Evolutionary conservation across 495 filamentous ascomycete species (phyloP).

Genomic region (Durotheca rogersii): DNA sequence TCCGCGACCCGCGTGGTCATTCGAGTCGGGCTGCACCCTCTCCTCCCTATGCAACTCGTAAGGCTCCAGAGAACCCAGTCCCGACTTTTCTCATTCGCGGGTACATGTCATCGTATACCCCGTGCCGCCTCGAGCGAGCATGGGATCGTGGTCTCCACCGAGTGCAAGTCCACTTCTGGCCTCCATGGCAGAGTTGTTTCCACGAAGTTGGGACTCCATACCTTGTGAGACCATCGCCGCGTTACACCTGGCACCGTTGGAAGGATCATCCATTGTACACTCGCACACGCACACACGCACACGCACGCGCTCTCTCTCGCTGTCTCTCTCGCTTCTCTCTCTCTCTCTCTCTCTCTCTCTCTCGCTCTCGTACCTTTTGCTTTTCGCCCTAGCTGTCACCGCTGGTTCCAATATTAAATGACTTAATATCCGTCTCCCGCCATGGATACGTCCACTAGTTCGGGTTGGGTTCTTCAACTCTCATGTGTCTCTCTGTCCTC

Average conservation of each 20-base stretch:
- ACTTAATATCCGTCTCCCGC: slow-evolving; percentile 40
- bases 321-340: slow-evolving; percentile 33
- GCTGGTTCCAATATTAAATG: slow-evolving; percentile 40
- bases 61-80: slow-evolving; percentile 33
- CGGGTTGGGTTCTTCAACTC: slow-evolving; percentile 26
- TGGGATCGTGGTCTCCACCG: slow-evolving; percentile 35
- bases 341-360: slow-evolving; percentile 35
- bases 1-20: slow-evolving; percentile 32
- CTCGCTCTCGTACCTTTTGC: slow-evolving; percentile 23
- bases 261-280: slow-evolving; percentile 34
- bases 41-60: slow-evolving; percentile 29
- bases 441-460: slow-evolving; percentile 30
- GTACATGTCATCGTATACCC: slow-evolving; percentile 36
- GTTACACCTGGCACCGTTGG: slow-evolving; percentile 40
- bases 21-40: slow-evolving; percentile 30
- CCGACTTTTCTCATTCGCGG: slow-evolving; percentile 32
- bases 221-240: slow-evolving; percentile 40
- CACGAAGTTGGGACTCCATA: slow-evolving; percentile 39
- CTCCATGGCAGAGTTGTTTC: slow-evolving; percentile 35
- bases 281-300: not conserved
- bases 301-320: slow-evolving; percentile 26
- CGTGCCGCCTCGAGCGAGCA: slow-evolving; percentile 33
- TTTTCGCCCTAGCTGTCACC: slow-evolving; percentile 41
- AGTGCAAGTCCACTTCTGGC: slow-evolving; percentile 31
- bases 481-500: slow-evolving; percentile 6